Percentiles rank a stretch among this genome's conserved stretches.
Evolutionary conservation across 2,329 filamentous ascomycete genomes (phyloP).

Genomic region (Chrysoporthe austroafricana): DNA sequence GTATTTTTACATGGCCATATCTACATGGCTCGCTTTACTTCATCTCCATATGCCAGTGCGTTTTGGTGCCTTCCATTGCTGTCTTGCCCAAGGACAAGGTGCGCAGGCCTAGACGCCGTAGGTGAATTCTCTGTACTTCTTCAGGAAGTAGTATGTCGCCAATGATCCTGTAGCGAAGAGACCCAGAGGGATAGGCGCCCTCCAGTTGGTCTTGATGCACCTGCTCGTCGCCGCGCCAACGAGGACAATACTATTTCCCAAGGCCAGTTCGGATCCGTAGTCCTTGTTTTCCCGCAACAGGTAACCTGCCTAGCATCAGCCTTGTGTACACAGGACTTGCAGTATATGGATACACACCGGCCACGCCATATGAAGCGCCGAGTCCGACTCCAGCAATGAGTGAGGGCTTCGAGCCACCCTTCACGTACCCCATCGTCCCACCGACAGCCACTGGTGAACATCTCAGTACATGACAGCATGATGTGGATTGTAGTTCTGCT

Average conservation of each 20-base stretch:
- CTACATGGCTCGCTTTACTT: background rate
- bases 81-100: conserved; percentile 1
- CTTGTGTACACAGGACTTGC: background rate
- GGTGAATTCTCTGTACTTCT: conserved; percentile 46
- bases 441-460: conserved; percentile 38
- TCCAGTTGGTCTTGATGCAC: conserved; percentile 44
- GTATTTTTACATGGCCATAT: background rate
- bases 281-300: conserved; percentile 47
- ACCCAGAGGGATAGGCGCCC: conserved; percentile 42
- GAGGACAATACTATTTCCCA: conserved; percentile 44
- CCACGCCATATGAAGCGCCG: conserved; percentile 38
- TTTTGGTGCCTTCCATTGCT: background rate
- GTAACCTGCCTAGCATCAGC: conserved; percentile 38
- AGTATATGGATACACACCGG: conserved; percentile 31
- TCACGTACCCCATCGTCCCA: conserved; percentile 39
- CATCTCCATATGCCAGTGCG: background rate
- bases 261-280: conserved; percentile 46
- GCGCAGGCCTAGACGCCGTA: conserved; percentile 40
- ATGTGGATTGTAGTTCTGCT: conserved; percentile 27
- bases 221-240: conserved; percentile 43
- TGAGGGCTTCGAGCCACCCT: conserved; percentile 39
- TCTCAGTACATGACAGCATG: background rate
- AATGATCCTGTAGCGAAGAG: conserved; percentile 40
- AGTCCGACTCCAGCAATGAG: conserved; percentile 40
- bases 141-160: conserved; percentile 47